Evolutionary conservation across 1,284 basidiomycete genomes (phyloP).

Genomic region (Laetiporus sulphureus): DNA sequence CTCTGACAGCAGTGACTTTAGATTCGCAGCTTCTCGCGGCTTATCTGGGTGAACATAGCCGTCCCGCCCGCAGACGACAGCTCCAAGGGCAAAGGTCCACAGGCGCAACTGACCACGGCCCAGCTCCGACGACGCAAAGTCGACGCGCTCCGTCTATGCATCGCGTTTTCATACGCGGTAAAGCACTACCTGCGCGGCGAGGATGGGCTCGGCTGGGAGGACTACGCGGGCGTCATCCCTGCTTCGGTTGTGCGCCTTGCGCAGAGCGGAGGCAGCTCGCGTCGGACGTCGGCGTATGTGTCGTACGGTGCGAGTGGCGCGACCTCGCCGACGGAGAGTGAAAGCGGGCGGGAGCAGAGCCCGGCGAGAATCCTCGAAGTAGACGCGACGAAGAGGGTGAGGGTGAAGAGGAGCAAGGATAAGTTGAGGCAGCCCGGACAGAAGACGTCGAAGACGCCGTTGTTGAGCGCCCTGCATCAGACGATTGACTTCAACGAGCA

Average conservation of each 20-base stretch:
- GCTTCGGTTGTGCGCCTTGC: slow-evolving; percentile 39
- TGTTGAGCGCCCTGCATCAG: slow-evolving; percentile 45
- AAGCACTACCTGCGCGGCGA: slow-evolving; percentile 79
- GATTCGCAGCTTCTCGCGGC: slow-evolving; percentile 55
- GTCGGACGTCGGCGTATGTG: slow-evolving; percentile 34
- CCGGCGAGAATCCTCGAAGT: slow-evolving; percentile 28
- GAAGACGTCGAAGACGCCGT: slow-evolving; percentile 42
- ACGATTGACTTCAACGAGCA: slow-evolving; percentile 57
- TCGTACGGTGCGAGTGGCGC: slow-evolving; percentile 18
- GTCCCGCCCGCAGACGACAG: slow-evolving; percentile 49
- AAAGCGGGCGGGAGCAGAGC: slow-evolving; percentile 6
- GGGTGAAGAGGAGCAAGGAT: slow-evolving; percentile 60
- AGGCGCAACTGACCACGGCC: slow-evolving; percentile 37
- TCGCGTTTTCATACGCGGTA: slow-evolving; percentile 63
- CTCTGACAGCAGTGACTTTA: slow-evolving; percentile 19
- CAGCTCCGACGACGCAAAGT: slow-evolving; percentile 69
- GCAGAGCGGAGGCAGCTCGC: slow-evolving; percentile 13
- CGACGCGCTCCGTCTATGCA: slow-evolving; percentile 59
- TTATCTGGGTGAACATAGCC: slow-evolving; percentile 77
- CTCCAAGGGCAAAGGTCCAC: slow-evolving; percentile 44
- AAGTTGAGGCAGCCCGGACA: slow-evolving; percentile 25
- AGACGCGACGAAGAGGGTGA: slow-evolving; percentile 63
- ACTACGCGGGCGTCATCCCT: slow-evolving; percentile 64
- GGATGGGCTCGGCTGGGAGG: slow-evolving; percentile 60
- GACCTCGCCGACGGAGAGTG: slow-evolving; percentile 13